Percentiles rank a stretch among this genome's conserved stretches.
Evolutionary conservation across 202 grass and related monocot species (phyloP).

Genomic region (Zizania palustris): DNA sequence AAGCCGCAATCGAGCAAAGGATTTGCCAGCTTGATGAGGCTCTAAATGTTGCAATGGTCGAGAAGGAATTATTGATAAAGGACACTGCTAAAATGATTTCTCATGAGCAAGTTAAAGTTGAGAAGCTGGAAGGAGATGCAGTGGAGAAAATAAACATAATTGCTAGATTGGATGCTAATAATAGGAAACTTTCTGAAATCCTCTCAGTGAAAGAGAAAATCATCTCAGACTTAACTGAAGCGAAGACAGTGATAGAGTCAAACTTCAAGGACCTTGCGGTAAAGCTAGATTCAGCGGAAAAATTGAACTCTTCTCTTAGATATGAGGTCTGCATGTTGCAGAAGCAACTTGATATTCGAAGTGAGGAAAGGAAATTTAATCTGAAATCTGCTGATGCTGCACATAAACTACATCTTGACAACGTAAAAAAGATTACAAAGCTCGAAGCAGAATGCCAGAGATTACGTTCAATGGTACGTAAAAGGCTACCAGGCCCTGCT

Average conservation of each 20-base stretch:
- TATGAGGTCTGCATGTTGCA: slow-evolving; percentile 98
- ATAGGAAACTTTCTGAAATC: slow-evolving; percentile 57
- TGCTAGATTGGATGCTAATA: slow-evolving; percentile 56
- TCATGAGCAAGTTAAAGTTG: slow-evolving; percentile 74
- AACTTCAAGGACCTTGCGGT: slow-evolving; percentile 48
- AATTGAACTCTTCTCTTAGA: slow-evolving; percentile 73
- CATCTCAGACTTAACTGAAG: slow-evolving; percentile 65
- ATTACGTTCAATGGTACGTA: slow-evolving; percentile 83
- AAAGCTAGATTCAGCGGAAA: slow-evolving; percentile 67
- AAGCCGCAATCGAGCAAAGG: slow-evolving; percentile 60
- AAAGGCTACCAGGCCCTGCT: slow-evolving; percentile 87
- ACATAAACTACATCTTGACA: slow-evolving; percentile 86
- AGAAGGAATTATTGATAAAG: slow-evolving; percentile 63
- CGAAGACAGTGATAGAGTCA: slow-evolving; percentile 57
- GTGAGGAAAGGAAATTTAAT: slow-evolving; percentile 83
- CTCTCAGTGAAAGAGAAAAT: slow-evolving; percentile 62
- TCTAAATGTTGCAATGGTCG: slow-evolving; percentile 74
- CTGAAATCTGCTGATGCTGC: slow-evolving; percentile 85
- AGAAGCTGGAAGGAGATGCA: slow-evolving; percentile 61
- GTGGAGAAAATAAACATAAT: slow-evolving; percentile 74
- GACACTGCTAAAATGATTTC: slow-evolving; percentile 68
- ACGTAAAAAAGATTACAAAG: slow-evolving; percentile 77
- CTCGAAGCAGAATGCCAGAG: slow-evolving; percentile 93
- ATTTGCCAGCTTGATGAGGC: slow-evolving; percentile 62
- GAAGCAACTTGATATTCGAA: slow-evolving; percentile 95